A percentile compares a stretch with the other conserved stretches of the same genome.
Conservation (phyloP, 2,329 filamentous ascomycete genomes). For the Cladosporium sp. region DNA sequence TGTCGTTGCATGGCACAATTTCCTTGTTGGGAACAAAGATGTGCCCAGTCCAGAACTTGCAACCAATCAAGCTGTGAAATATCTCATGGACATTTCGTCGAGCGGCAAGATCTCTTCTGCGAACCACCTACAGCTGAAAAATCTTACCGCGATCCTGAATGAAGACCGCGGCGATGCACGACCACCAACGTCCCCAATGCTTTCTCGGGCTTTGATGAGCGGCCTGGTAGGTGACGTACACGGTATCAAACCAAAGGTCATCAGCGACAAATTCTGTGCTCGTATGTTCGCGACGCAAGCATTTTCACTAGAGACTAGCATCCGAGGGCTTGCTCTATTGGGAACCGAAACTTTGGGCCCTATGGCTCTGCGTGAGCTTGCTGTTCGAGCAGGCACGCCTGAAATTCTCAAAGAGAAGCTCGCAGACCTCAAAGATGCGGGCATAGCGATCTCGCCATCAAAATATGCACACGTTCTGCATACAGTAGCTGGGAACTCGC, state of each 20-base stretch:
- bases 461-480: constrained; percentile 66
- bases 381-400: constrained; percentile 60
- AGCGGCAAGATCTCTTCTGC: not conserved
- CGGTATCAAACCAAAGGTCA: constrained; percentile 46
- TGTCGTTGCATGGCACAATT: constrained; percentile 42
- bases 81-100: not conserved
- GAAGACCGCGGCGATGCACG: not conserved
- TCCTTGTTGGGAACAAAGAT: constrained; percentile 40
- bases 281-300: constrained; percentile 77
- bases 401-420: constrained; percentile 61
- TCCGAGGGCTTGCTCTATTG: constrained; percentile 68
- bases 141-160: not conserved
- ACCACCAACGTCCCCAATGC: not conserved
- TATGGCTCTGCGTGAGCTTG: constrained; percentile 74
- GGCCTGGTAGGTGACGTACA: constrained; percentile 41
- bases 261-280: constrained; percentile 71
- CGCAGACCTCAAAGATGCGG: constrained; percentile 58
- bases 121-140: not conserved
- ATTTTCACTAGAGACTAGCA: constrained; percentile 69
- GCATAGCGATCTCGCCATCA: constrained; percentile 62
- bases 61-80: not conserved
- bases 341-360: constrained; percentile 73
- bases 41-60: constrained; percentile 35
- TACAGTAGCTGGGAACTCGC: constrained; percentile 60
- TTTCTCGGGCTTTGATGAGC: constrained; percentile 35